Percentiles rank a stretch among this genome's conserved stretches.
phyloP scores from a whole-genome alignment of 129 eudicot genomes.

The Scalesia atractyloides region DNA sequence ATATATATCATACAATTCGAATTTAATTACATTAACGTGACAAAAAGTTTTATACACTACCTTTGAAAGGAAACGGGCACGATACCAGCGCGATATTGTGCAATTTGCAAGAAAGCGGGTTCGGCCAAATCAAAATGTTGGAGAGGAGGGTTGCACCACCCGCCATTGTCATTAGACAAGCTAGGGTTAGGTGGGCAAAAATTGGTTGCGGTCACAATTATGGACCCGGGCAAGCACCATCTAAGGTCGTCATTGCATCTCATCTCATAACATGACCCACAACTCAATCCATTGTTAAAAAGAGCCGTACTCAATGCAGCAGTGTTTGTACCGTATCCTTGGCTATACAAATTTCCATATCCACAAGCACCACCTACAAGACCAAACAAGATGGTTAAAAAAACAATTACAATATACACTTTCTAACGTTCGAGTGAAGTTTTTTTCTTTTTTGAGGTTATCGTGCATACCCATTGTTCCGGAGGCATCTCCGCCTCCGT shows the following conservation, averaged over 20 bases:
- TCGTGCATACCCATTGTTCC: slow-evolving; percentile 82
- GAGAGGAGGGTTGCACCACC: slow-evolving; percentile 94
- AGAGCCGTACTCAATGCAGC: slow-evolving; percentile 87
- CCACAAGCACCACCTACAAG: slow-evolving; percentile 91
- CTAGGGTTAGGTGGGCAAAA: slow-evolving; percentile 84
- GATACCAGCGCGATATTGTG: slow-evolving; percentile 79
- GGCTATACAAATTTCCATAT: slow-evolving; percentile 77
- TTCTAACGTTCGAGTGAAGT: neutral
- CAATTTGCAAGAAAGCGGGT: slow-evolving; percentile 86
- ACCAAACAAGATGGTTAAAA: neutral
- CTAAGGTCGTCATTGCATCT: slow-evolving; percentile 60
- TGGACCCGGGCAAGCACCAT: slow-evolving; percentile 66
- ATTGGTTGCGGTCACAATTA: slow-evolving; percentile 77
- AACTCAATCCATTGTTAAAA: slow-evolving; percentile 76
- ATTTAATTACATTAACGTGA: neutral
- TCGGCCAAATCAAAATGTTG: slow-evolving; percentile 82
- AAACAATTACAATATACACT: neutral
- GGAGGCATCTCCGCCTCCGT: slow-evolving; percentile 88
- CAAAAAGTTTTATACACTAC: slow-evolving; percentile 23
- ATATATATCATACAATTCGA: neutral
- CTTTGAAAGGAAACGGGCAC: slow-evolving; percentile 80
- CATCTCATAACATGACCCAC: slow-evolving; percentile 77
- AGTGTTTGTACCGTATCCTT: slow-evolving; percentile 80
- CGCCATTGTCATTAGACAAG: slow-evolving; percentile 72
- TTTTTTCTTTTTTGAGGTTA: neutral